Evolutionary conservation across 2,329 filamentous ascomycete species (phyloP), one percentile per base, ranked within the genome.

Genomic region (Monosporascus sp.): DNA sequence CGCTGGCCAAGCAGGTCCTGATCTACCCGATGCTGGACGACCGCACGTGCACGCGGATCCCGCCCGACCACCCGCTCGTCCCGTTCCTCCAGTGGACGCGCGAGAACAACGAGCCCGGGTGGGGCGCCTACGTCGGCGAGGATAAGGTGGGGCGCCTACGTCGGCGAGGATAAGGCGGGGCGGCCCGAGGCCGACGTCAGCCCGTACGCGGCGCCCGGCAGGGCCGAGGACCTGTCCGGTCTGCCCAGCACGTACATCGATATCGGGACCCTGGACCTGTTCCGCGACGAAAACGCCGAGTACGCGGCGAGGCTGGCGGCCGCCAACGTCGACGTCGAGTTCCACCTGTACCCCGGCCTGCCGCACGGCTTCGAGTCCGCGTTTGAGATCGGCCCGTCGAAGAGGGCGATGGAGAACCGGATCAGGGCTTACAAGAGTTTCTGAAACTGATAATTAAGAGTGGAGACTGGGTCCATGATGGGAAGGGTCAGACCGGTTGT

Each of bases 1-100:
- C 60, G 0, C 36, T 70, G 1, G 64, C 63, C 7, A 62, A 62
- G 48, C 68, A 67, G 47, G 62, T 68, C 15, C 57, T 71, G 5
- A 51, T 68, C 3, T 70, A 68, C 39, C 67, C 67, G 2, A 70
- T 70, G 67, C 55, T 70, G 0, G 66, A 70, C 49, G 65, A 70
- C 49, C 56, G 67, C 36, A 53, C 51, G 11, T 47, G 55, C 6
- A 36, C 38, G 6, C 27, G 14, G 20, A 45, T 54, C 17, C 9
- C 34, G 2, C 36, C 18, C 3, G 47, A 41, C 7, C 49, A 41
- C 41, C 54, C 54, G 3, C 54, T 63, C 14, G 46, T 51, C 6
- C 39, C 49, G 5, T 54, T 62, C 18, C 56, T 53, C 2, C 47
- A 52, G 0, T 27, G 60, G 9, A 51, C 60, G 2, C 31, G 54